Percentiles rank a stretch among this genome's conserved stretches.
Evolutionary conservation across 1,284 basidiomycete species (phyloP).

Genomic region (Stereum hirsutum): DNA sequence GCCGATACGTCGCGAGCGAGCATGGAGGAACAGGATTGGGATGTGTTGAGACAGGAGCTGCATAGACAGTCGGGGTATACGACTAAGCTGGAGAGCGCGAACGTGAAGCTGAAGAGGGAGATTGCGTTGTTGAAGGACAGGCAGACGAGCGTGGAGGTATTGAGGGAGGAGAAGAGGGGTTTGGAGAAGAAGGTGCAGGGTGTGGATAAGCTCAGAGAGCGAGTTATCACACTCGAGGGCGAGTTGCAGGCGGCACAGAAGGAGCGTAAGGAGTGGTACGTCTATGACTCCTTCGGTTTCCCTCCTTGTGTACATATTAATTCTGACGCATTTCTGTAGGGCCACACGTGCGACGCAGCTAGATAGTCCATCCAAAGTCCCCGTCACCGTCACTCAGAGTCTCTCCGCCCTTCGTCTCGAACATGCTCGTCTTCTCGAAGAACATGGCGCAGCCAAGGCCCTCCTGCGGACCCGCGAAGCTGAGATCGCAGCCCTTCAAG

Average conservation of each 20-base stretch:
- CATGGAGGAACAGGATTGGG: conserved; percentile 40
- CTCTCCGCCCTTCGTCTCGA: conserved; percentile 48
- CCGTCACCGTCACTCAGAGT: conserved; percentile 42
- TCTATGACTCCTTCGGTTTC: not conserved
- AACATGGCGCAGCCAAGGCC: conserved; percentile 47
- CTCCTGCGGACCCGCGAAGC: conserved; percentile 39
- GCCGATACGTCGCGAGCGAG: conserved; percentile 16
- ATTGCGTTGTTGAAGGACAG: conserved; percentile 42
- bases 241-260: conserved; percentile 49
- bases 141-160: conserved; percentile 53
- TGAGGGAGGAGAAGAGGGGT: conserved; percentile 66
- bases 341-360: conserved; percentile 25
- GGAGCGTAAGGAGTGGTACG: conserved; percentile 48
- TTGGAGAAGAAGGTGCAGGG: conserved; percentile 47
- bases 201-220: conserved; percentile 48
- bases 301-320: not conserved
- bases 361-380: conserved; percentile 32
- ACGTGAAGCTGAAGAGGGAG: conserved; percentile 47
- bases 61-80: conserved; percentile 53
- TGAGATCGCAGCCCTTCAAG: conserved; percentile 32
- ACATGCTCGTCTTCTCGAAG: conserved; percentile 54
- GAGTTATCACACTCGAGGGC: conserved; percentile 47
- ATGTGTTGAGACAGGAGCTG: conserved; percentile 51
- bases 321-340: conserved; percentile 19
- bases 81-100: conserved; percentile 53